Base-by-base conservation (phyloP, 2,329 filamentous ascomycete species). In the Sporothrix variecibatus region DNA sequence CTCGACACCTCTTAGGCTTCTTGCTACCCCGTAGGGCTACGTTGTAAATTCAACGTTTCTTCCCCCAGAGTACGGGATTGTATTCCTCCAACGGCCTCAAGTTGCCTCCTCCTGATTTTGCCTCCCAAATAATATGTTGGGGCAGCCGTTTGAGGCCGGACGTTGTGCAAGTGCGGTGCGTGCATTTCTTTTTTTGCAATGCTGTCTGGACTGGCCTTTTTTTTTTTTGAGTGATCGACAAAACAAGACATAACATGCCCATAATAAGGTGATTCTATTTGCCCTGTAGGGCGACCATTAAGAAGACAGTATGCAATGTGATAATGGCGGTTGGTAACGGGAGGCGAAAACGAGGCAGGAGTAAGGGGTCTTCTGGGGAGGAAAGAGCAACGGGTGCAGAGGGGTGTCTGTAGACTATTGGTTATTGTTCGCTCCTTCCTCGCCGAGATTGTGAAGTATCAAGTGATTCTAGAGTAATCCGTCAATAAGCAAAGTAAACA, bases 221-320 rank as follows among this genome's bases (percentile, higher is more conserved):
- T 38, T 31, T 15, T 56, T 12, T 2, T 23, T 15, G 26, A 15
- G n/a, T 40, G 46, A 38, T 40, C 17, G 34, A 28, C 68, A 43
- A 60, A 60, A 46, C n/a, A 60, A 17, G 51, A 15, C 67, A 15
- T n/a, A 38, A 31, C 20, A 70, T 38, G 67, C 26, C 17, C 34
- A n/a, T n/a, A n/a, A 31, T 12, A 58, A 53, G n/a, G 49, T 38
- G 28, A 34, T 40, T 43, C 34, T 26, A 69, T 67, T 62, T 72
- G 73, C 72, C 75, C 38, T 72, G 58, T 76, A 76, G 62, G 76
- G 76, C 76, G 75, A 53, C 75, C 75, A 75, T 26, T 76, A 40
- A 74, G 64, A 72, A 23, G 53, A 8, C 23, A 34, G 65, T 26
- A 34, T 12, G 51, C 38, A 23, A 17, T 23, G 65, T 3, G n/a